Percentiles rank a stretch among this genome's conserved stretches.
Evolutionary conservation across 2,329 filamentous ascomycete species (phyloP).

Genomic region (Neopestalotiopsis sp.): DNA sequence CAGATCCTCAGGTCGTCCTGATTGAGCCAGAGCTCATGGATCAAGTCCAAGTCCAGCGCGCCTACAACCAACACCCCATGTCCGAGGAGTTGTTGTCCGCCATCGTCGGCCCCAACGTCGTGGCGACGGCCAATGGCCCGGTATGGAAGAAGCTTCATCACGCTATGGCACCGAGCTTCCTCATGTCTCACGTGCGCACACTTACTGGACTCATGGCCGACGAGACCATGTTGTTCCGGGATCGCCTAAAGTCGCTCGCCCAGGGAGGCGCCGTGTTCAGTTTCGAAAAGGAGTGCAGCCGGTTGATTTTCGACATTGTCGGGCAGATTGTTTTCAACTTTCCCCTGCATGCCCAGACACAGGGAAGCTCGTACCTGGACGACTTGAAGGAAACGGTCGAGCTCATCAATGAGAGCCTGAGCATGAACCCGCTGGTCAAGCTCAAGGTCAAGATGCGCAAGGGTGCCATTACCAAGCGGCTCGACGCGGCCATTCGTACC

Average conservation of each 20-base stretch:
- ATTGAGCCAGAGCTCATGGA: slow-evolving; percentile 32
- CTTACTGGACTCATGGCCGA: slow-evolving; percentile 31
- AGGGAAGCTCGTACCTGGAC: slow-evolving; percentile 27
- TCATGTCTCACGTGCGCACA: slow-evolving; percentile 28
- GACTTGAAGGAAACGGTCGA: slow-evolving; percentile 26
- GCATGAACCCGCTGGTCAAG: slow-evolving; percentile 29
- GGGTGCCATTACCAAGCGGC: slow-evolving; percentile 14
- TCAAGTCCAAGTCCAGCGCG: slow-evolving; percentile 27
- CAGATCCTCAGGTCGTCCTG: slow-evolving; percentile 31
- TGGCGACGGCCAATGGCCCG: slow-evolving; percentile 31
- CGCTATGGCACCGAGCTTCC: slow-evolving; percentile 35
- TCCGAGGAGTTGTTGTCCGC: slow-evolving; percentile 27
- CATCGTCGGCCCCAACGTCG: slow-evolving; percentile 27
- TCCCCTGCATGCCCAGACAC: slow-evolving; percentile 34
- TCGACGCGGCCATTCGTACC: slow-evolving; percentile 18
- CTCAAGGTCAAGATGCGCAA: slow-evolving; percentile 26
- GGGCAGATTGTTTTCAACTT: slow-evolving; percentile 36
- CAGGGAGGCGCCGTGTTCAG: slow-evolving; percentile 15
- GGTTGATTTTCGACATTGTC: slow-evolving; percentile 30
- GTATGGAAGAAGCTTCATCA: slow-evolving; percentile 36
- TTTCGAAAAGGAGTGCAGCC: slow-evolving; percentile 1
- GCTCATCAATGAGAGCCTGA: slow-evolving; percentile 31
- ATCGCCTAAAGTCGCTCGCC: slow-evolving; percentile 22
- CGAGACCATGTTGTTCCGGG: slow-evolving; percentile 30
- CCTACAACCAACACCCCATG: slow-evolving; percentile 25